A percentile compares a stretch with the other conserved stretches of the same genome.
Evolutionary conservation across 305 asterid species (phyloP).

Genomic region (Andrographis paniculata): DNA sequence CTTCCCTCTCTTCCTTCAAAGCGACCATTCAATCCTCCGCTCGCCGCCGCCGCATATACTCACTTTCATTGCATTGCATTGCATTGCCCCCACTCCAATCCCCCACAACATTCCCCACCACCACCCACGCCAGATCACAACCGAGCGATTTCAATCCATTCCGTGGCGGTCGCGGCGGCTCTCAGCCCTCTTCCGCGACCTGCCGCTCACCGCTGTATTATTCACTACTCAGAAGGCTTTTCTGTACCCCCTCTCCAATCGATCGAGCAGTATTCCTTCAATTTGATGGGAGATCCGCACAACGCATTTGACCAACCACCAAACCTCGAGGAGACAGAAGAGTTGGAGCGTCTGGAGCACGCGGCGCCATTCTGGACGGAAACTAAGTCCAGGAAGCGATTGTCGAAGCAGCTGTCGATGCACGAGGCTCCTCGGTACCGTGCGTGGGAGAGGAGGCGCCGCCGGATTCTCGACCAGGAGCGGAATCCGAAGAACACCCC

Average conservation of each 20-base stretch:
- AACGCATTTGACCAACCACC: not conserved
- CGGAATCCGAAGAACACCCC: constrained; percentile 25
- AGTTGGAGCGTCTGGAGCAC: constrained; percentile 44
- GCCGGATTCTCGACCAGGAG: constrained; percentile 43
- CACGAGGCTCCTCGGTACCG: constrained; percentile 52
- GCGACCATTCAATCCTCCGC: constrained; percentile 22
- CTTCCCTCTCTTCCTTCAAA: constrained; percentile 18
- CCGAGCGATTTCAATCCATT: no score
- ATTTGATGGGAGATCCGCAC: constrained; percentile 21
- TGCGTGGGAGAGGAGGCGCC: constrained; percentile 80
- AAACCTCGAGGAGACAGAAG: constrained; percentile 44
- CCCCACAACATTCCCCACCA: no score
- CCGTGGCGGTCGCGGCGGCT: no score
- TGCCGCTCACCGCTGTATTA: not conserved
- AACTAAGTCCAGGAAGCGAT: constrained; percentile 18
- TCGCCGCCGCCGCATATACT: not conserved
- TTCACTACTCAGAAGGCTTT: not conserved
- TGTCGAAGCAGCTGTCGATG: constrained; percentile 60
- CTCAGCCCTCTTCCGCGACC: not conserved
- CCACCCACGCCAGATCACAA: no score
- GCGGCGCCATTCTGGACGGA: constrained; percentile 56
- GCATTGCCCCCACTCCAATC: not conserved
- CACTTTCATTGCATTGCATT: not conserved
- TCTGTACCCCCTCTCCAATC: not conserved
- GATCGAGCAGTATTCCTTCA: not conserved